Conservation (phyloP, 176 grass and related monocot genomes). For the Ensete ventricosum region DNA sequence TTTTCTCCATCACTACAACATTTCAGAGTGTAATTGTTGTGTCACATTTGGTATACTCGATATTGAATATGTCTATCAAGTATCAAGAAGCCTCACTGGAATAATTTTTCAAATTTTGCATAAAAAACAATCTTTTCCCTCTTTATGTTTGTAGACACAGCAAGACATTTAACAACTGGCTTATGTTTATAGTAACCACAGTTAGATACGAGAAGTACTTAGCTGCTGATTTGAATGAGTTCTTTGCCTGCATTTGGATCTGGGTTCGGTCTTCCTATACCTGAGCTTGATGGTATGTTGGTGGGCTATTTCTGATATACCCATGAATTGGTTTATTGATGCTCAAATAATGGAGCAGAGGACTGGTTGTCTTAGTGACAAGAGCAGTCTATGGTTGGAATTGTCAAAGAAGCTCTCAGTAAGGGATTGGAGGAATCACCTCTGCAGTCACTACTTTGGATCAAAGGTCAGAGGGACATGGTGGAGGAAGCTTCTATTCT, state of each 20-base stretch:
- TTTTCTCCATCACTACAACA: not conserved
- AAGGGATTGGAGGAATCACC: conserved; percentile 38
- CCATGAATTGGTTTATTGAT: conserved; percentile 49
- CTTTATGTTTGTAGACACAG: not conserved
- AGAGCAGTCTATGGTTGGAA: conserved; percentile 25
- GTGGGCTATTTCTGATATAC: conserved; percentile 3
- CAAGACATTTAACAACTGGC: conserved; percentile 2
- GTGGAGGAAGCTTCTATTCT: conserved; percentile 31
- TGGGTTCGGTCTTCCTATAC: conserved; percentile 2
- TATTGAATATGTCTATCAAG: not conserved
- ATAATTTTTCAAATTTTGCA: not conserved
- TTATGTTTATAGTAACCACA: conserved; percentile 1
- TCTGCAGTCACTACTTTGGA: conserved; percentile 37
- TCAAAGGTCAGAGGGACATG: conserved; percentile 30
- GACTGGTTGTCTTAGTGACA: conserved; percentile 23
- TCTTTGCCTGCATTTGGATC: conserved; percentile 13
- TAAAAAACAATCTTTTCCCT: not conserved
- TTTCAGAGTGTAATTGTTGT: not conserved
- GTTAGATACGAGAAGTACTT: conserved; percentile 7
- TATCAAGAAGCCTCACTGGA: not conserved
- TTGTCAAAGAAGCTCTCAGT: conserved; percentile 47
- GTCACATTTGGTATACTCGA: not conserved
- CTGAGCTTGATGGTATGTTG: conserved; percentile 22
- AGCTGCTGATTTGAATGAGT: conserved; percentile 13
- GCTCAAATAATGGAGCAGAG: conserved; percentile 38